phyloP scores from a whole-genome alignment of 164 flowering plant genomes.

The Platanus orientalis region DNA sequence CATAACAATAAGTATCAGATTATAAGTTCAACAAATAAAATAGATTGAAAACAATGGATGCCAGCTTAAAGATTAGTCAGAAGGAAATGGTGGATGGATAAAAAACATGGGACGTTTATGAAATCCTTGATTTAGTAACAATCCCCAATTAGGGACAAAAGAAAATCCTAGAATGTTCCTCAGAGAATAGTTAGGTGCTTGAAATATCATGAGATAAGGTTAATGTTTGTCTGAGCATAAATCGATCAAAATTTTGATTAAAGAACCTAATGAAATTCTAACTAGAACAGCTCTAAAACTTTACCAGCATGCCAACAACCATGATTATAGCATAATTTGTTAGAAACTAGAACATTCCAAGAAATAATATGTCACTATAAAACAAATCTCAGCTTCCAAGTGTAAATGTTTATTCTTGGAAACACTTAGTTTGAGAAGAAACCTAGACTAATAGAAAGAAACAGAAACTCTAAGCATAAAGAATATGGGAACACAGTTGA shows the following conservation, averaged over 20 bases:
- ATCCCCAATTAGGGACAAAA: no score
- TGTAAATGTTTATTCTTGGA: neutral
- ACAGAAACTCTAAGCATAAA: no score
- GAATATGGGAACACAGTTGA: no score
- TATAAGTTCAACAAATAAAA: neutral
- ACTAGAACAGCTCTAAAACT: slow-evolving; percentile 10
- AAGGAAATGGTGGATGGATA: neutral
- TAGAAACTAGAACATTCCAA: neutral
- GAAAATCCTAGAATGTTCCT: neutral
- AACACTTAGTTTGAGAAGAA: neutral
- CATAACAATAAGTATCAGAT: no score
- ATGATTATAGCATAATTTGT: neutral
- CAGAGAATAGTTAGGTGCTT: neutral
- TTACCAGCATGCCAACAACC: slow-evolving; percentile 43
- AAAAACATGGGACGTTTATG: neutral
- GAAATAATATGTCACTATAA: neutral
- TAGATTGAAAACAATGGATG: neutral
- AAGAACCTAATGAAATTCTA: neutral
- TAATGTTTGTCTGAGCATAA: no score
- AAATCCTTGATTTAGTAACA: neutral
- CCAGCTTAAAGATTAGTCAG: neutral
- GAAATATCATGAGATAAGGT: neutral
- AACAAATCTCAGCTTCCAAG: no score
- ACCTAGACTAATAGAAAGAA: neutral
- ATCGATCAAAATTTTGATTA: neutral